phyloP scores from a whole-genome alignment of 1,139 yeast species.

The Lodderomyces jiufengensis region DNA sequence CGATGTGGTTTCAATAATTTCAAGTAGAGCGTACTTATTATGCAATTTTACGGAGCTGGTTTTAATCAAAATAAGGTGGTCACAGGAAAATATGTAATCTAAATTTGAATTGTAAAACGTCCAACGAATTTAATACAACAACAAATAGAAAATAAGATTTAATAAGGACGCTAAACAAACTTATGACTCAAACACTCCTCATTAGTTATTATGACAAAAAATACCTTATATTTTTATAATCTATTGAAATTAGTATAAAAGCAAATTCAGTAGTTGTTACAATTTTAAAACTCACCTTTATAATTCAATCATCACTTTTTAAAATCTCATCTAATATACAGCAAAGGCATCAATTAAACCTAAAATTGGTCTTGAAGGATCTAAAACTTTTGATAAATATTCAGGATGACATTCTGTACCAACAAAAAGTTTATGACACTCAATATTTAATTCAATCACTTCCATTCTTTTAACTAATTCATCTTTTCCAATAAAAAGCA shows the following conservation, averaged over 20 bases:
- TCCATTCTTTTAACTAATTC: slow-evolving; percentile 92
- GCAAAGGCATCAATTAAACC: slow-evolving; percentile 94
- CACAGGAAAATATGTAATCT: too few species aligned
- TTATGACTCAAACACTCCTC: too few species aligned
- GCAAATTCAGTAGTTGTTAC: too few species aligned
- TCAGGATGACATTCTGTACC: slow-evolving; percentile 99
- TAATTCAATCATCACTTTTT: slow-evolving; percentile 38
- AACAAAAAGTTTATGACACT: slow-evolving; percentile 77
- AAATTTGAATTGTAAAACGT: too few species aligned
- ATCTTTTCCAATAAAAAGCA: slow-evolving; percentile 90
- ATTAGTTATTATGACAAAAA: too few species aligned
- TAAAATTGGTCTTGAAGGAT: slow-evolving; percentile 93
- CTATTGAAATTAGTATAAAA: too few species aligned
- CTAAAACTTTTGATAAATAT: slow-evolving; percentile 90
- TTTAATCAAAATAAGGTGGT: too few species aligned
- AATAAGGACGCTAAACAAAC: too few species aligned
- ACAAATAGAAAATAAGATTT: neutral
- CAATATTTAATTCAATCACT: slow-evolving; percentile 63
- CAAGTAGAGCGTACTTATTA: too few species aligned
- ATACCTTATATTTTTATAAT: too few species aligned
- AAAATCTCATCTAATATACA: slow-evolving; percentile 64
- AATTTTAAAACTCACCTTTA: slow-evolving; percentile 44
- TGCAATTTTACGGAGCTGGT: too few species aligned
- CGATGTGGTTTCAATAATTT: too few species aligned
- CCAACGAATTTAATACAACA: neutral